A percentile compares a stretch with the other conserved stretches of the same genome.
Evolutionary conservation across 345 rosid species (phyloP).

Genomic region (Carallia brachiata): DNA sequence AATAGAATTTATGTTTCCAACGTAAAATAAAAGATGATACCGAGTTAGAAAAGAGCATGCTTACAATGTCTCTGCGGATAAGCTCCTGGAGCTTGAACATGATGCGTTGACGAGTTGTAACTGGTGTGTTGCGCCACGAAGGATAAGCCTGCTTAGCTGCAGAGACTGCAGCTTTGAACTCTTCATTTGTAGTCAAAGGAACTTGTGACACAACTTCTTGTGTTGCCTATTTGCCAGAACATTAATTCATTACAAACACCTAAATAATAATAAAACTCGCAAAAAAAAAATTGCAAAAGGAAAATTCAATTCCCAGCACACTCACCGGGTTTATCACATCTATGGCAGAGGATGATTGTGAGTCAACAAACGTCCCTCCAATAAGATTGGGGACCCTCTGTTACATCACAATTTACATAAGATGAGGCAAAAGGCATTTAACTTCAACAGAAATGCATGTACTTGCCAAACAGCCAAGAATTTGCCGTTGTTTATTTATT

Average conservation of each 20-base stretch:
- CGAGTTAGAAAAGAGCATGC: background rate
- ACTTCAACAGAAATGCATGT: background rate
- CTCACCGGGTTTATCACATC: constrained; percentile 92
- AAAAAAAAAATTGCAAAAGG: background rate
- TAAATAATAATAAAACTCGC: background rate
- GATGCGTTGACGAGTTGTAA: constrained; percentile 80
- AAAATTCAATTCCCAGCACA: background rate
- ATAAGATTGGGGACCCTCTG: constrained; percentile 93
- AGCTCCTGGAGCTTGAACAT: constrained; percentile 96
- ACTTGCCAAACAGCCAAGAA: no score
- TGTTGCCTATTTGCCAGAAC: constrained; percentile 58
- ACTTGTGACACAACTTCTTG: constrained; percentile 85
- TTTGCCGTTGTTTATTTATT: no score
- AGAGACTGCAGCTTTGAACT: constrained; percentile 84
- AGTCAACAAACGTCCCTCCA: constrained; percentile 75
- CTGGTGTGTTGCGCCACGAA: constrained; percentile 82
- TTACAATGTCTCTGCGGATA: constrained; percentile 81
- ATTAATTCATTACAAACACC: constrained; percentile 8
- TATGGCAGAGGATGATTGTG: constrained; percentile 53
- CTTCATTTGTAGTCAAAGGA: constrained; percentile 86
- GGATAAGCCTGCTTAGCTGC: constrained; percentile 88
- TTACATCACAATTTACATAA: background rate
- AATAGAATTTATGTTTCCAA: no score
- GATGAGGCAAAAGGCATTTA: background rate
- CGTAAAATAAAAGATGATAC: no score